phyloP scores from a whole-genome alignment of 2,329 filamentous ascomycete genomes.

The Helminthosporium solani region DNA sequence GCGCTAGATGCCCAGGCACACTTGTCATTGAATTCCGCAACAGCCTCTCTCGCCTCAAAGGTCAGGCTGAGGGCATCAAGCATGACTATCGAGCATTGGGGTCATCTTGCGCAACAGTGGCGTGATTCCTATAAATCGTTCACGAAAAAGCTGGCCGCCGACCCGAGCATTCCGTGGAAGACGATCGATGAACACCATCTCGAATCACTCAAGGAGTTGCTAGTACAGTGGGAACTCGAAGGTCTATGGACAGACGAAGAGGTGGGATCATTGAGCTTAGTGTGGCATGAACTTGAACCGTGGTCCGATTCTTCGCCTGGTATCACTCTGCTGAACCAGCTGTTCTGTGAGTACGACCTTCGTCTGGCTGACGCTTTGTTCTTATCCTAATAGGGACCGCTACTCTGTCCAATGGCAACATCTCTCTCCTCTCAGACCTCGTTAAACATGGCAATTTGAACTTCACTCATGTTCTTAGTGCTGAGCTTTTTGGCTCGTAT shows the following conservation, averaged over 20 bases:
- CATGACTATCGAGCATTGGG: slow-evolving; percentile 62
- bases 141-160: slow-evolving; percentile 54
- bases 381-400: slow-evolving; percentile 48
- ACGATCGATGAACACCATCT: slow-evolving; percentile 72
- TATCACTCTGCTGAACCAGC: slow-evolving; percentile 54
- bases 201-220: slow-evolving; percentile 60
- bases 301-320: slow-evolving; percentile 67
- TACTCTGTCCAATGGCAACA: slow-evolving; percentile 75
- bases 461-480: slow-evolving; percentile 64
- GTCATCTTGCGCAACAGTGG: slow-evolving; percentile 69
- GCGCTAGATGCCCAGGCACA: slow-evolving; percentile 57
- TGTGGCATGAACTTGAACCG: slow-evolving; percentile 71
- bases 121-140: slow-evolving; percentile 64
- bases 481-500: slow-evolving; percentile 71
- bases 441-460: slow-evolving; percentile 58
- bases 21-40: slow-evolving; percentile 49
- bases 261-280: slow-evolving; percentile 50
- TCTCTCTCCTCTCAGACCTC: slow-evolving; percentile 65
- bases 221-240: slow-evolving; percentile 57
- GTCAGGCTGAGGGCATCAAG: slow-evolving; percentile 52
- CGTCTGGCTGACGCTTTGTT: neutral
- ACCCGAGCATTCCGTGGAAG: slow-evolving; percentile 55
- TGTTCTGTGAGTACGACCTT: slow-evolving; percentile 42
- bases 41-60: slow-evolving; percentile 48
- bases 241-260: slow-evolving; percentile 57